Base-by-base conservation (phyloP, 73 alveolate genomes). In the Paraurostyla sp. region DNA sequence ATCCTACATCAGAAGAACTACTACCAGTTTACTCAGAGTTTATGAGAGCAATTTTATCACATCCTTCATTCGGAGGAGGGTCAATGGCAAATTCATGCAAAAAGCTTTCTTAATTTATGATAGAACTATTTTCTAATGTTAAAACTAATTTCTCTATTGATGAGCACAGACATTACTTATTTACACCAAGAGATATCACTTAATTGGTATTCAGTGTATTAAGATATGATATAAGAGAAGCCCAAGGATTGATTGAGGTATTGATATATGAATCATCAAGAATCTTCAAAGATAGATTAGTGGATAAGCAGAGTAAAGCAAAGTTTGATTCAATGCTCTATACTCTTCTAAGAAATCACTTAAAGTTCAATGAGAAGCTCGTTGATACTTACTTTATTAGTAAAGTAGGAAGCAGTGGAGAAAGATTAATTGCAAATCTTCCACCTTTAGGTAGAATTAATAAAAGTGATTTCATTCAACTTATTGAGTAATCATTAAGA, bases 161-260 rank as follows among this genome's bases (percentile, higher is more conserved):
- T 90, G 99, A 98, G 86, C 98, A 99, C 62, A 97, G 98, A 92
- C 99, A 99, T 91, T 99, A 99, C 82, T 85, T 96, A 38, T 98
- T 97, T 95, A 99, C 99, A 52, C 99, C 99, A 36, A 93, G 99
- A 90, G 99, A 98, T 85, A 9, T 99, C 42, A 97, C 99, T 9
- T 88, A 95, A 69, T 96, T 99, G 97, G 90, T 97, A 0, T 92
- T 97, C 75, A 98, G 98, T 15, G 89, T 99, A 69, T 86, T 98
- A 86, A 97, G 99, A 88, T 99, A 98, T 88, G 99, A 99, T 71
- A 98, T 97, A 48, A 96, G 89, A 88, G 93, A 94, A 11, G 93
- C 96, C 0, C 94, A 94, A 32, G 92, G 94, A 58, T 94, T 98
- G 43, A 89, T 94, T 22, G 99, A 98, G 69, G 97, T 95, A 13